A percentile compares a stretch with the other conserved stretches of the same genome.
These are phyloP conservation scores for Citeromyces nyonsensis DNA, from an alignment of 805 yeast genomes.

Conservation along the genomic window DNA sequence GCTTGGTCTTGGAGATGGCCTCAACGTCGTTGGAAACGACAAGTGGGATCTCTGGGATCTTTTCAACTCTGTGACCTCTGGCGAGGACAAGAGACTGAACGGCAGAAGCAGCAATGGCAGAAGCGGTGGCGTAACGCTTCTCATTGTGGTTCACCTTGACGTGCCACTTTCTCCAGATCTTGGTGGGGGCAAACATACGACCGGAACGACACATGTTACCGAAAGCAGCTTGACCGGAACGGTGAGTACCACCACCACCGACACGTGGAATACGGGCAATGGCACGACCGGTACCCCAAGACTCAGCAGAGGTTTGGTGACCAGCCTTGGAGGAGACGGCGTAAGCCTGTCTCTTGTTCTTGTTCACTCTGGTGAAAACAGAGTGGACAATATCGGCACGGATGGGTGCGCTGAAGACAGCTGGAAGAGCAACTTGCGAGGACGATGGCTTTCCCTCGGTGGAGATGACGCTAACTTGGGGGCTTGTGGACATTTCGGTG, in stretches of 20 bases:
- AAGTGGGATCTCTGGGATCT: constrained; percentile 95
- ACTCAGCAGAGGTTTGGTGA: constrained; percentile 99
- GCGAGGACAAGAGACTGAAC: constrained; percentile 97
- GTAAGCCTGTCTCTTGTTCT: constrained; percentile 99
- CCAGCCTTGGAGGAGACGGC: constrained; percentile 99
- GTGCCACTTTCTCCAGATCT: constrained; percentile 99
- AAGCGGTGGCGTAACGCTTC: constrained; percentile 99
- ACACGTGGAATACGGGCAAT: constrained; percentile 99
- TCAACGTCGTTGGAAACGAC: constrained; percentile 91
- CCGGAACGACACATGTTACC: constrained; percentile 99
- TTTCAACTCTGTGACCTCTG: constrained; percentile 99
- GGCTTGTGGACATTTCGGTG: constrained; percentile 44
- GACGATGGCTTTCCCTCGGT: constrained; percentile 72
- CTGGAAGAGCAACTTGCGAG: constrained; percentile 84
- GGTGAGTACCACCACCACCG: constrained; percentile 99
- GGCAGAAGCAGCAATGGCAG: constrained; percentile 98
- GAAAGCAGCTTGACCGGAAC: constrained; percentile 99
- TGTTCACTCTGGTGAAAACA: constrained; percentile 96
- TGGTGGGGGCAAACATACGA: constrained; percentile 99
- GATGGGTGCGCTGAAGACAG: constrained; percentile 98
- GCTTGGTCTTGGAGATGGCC: constrained; percentile 92
- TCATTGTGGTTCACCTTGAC: constrained; percentile 99
- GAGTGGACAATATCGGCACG: constrained; percentile 99
- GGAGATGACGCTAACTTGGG: constrained; percentile 93
- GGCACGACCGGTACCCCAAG: constrained; percentile 99